A percentile compares a stretch with the other conserved stretches of the same genome.
phyloP scores from a whole-genome alignment of 2,329 filamentous ascomycete genomes.

The Diaporthe aspalathi region DNA sequence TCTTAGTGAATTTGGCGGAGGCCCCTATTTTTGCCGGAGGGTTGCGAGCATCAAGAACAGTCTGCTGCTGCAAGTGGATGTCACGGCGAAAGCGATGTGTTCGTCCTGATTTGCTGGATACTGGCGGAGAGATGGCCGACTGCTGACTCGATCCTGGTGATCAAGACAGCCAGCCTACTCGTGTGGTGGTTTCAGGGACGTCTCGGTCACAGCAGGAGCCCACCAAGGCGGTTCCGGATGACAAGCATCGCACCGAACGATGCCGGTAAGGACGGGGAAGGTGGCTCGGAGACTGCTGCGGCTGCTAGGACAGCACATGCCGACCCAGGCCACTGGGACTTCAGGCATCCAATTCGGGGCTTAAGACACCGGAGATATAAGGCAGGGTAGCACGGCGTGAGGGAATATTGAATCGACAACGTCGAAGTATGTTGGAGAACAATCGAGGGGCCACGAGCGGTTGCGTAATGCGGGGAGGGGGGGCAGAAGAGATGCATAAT shows the following conservation, averaged over 20 bases:
- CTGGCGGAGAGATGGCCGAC: not conserved
- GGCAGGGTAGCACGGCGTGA: not conserved
- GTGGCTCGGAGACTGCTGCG: not conserved
- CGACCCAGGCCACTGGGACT: constrained; percentile 4
- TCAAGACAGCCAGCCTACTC: constrained; percentile 6
- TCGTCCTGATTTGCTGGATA: constrained; percentile 3
- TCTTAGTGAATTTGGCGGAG: not conserved
- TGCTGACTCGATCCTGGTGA: constrained; percentile 19
- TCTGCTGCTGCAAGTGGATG: not conserved
- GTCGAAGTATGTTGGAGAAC: not conserved
- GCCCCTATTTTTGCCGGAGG: constrained; percentile 18
- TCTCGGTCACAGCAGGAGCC: constrained; percentile 7
- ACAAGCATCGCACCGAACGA: not conserved
- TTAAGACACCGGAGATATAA: not conserved
- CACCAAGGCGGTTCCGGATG: not conserved
- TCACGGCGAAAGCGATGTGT: constrained; percentile 15
- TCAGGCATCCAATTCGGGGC: constrained; percentile 6
- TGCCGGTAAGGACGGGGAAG: not conserved
- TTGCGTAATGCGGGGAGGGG: not conserved
- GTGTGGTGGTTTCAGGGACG: constrained; percentile 26
- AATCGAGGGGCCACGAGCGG: not conserved
- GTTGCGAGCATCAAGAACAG: constrained; percentile 9
- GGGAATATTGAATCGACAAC: not conserved
- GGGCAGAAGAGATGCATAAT: not conserved
- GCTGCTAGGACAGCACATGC: not conserved